phyloP scores from a whole-genome alignment of 768 basidiomycete genomes.

The Psilocybe cubensis region DNA sequence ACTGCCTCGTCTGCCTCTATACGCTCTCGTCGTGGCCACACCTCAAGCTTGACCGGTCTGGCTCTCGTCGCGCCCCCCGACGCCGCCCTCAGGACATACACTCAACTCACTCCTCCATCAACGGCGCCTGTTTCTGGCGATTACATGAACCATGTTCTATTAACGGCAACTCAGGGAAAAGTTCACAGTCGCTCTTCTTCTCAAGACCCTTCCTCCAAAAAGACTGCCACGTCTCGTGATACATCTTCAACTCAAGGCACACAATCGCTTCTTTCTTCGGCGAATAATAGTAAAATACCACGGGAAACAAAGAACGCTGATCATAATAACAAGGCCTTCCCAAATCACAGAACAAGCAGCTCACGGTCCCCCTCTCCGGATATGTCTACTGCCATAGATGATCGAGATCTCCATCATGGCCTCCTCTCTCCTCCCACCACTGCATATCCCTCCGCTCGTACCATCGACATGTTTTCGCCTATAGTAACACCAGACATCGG shows the following conservation, averaged over 20 bases:
- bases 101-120: conserved; percentile 55
- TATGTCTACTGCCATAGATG: neutral
- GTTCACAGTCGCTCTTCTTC: conserved; percentile 52
- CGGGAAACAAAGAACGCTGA: conserved; percentile 21
- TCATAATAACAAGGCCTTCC: conserved; percentile 28
- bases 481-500: conserved; percentile 67
- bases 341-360: conserved; percentile 34
- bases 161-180: conserved; percentile 23
- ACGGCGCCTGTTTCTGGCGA: conserved; percentile 44
- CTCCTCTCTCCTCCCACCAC: conserved; percentile 20
- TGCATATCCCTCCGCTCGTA: conserved; percentile 16
- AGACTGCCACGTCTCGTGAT: conserved; percentile 37
- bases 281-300: conserved; percentile 16
- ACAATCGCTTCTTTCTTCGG: conserved; percentile 14
- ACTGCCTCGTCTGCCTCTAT: conserved; percentile 31
- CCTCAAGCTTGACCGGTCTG: conserved; percentile 49
- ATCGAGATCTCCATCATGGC: conserved; percentile 10
- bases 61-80: conserved; percentile 78
- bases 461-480: conserved; percentile 31
- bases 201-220: conserved; percentile 38
- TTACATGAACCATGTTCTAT: conserved; percentile 20
- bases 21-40: conserved; percentile 42
- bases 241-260: conserved; percentile 19
- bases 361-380: conserved; percentile 28
- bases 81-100: conserved; percentile 55